Evolutionary conservation across 2,329 filamentous ascomycete species (phyloP).

Genomic region (Fusarium sp.): DNA sequence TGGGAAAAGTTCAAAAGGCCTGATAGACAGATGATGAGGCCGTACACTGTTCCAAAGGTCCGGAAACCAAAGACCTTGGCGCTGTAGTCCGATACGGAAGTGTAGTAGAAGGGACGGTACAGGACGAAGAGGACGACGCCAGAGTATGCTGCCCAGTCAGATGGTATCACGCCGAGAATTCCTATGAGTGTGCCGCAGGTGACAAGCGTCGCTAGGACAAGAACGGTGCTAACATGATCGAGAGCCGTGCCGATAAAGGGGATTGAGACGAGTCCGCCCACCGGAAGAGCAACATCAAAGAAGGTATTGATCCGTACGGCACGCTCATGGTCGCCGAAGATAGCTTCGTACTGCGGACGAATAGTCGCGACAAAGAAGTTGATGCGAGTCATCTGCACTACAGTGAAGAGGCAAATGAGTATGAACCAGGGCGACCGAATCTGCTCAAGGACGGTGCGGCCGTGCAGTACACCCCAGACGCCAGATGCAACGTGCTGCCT

Average conservation of each 20-base stretch:
- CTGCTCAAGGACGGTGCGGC: conserved; percentile 76
- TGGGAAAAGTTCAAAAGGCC: conserved; percentile 88
- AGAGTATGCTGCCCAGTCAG: conserved; percentile 76
- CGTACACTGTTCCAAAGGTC: conserved; percentile 95
- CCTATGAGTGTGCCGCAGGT: conserved; percentile 79
- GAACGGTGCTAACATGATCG: conserved; percentile 79
- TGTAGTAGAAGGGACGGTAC: conserved; percentile 92
- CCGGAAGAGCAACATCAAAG: conserved; percentile 82
- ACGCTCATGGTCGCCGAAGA: conserved; percentile 71
- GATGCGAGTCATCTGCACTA: conserved; percentile 82
- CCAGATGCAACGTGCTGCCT: conserved; percentile 77
- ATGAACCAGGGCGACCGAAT: conserved; percentile 86
- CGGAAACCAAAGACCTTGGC: conserved; percentile 94
- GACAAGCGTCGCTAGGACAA: conserved; percentile 78
- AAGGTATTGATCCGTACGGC: conserved; percentile 82
- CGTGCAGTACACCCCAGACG: conserved; percentile 89
- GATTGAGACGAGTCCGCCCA: conserved; percentile 86
- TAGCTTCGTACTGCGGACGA: conserved; percentile 81
- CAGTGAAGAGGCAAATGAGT: conserved; percentile 84
- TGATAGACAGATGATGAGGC: conserved; percentile 86
- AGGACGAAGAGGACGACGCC: conserved; percentile 85
- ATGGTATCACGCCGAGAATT: conserved; percentile 78
- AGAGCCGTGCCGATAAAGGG: conserved; percentile 87
- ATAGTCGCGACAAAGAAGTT: conserved; percentile 95
- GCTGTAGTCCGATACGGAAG: conserved; percentile 87